These are phyloP conservation scores for Suillus alpinus DNA, from an alignment of 768 basidiomycete species.

Conservation along the genomic window DNA sequence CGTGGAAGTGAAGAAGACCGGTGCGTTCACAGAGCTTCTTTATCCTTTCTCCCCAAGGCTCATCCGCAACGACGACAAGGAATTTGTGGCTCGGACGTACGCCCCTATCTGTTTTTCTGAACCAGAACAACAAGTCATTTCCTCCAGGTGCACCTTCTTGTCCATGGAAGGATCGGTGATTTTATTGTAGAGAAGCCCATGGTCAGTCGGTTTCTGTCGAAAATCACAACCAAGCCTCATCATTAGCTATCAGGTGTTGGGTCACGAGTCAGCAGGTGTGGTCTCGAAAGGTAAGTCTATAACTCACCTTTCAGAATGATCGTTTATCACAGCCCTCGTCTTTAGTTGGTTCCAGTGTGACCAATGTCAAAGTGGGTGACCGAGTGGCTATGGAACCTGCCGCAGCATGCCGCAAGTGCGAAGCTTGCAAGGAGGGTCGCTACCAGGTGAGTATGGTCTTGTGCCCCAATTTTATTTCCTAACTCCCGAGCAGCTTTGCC, in stretches of 20 bases:
- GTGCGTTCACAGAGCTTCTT: constrained; percentile 35
- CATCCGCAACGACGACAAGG: constrained; percentile 41
- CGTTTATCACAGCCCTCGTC: background rate
- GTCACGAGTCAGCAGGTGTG: constrained; percentile 89
- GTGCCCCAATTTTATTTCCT: background rate
- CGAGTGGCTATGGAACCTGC: constrained; percentile 93
- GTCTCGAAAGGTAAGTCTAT: constrained; percentile 54
- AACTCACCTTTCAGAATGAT: background rate
- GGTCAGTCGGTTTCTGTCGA: constrained; percentile 38
- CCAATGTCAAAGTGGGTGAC: constrained; percentile 75
- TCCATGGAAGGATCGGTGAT: constrained; percentile 79
- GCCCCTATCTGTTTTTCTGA: constrained; percentile 14
- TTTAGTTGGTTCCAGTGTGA: constrained; percentile 73
- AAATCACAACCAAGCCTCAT: background rate
- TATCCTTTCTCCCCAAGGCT: constrained; percentile 4
- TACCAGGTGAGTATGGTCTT: constrained; percentile 59
- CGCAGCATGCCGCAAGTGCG: constrained; percentile 78
- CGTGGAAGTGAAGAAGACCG: constrained; percentile 91
- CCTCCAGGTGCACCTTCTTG: constrained; percentile 69
- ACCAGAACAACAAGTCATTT: constrained; percentile 6
- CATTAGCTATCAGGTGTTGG: constrained; percentile 63
- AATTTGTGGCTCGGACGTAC: constrained; percentile 88
- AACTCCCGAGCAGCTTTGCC: constrained; percentile 59
- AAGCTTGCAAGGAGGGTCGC: constrained; percentile 78
- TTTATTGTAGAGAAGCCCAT: constrained; percentile 80